Conservation (phyloP, 768 basidiomycete species). For the Phlebiopsis flavidoalba region DNA sequence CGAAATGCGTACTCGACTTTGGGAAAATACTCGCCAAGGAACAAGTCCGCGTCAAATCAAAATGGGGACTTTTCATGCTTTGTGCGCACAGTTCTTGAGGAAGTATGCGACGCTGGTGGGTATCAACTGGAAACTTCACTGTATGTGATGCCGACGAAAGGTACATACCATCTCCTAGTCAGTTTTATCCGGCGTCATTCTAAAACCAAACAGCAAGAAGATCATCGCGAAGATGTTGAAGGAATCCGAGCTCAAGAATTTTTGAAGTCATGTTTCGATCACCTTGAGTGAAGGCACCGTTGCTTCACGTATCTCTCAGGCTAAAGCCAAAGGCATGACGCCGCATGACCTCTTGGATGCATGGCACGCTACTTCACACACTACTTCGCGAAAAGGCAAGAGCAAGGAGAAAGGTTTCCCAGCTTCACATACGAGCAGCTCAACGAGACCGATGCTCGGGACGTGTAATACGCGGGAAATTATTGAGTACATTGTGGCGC, state of each 20-base stretch:
- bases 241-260: constrained; percentile 20
- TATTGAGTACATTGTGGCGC: not conserved
- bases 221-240: constrained; percentile 37
- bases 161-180: constrained; percentile 32
- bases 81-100: constrained; percentile 69
- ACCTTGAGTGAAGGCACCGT: constrained; percentile 50
- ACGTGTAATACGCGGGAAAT: not conserved
- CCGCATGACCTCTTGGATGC: constrained; percentile 40
- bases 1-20: constrained; percentile 77
- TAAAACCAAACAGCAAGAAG: constrained; percentile 52
- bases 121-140: constrained; percentile 68
- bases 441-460: not conserved
- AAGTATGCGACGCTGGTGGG: constrained; percentile 54
- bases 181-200: not conserved
- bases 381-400: not conserved
- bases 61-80: constrained; percentile 76
- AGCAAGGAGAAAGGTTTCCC: not conserved
- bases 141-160: constrained; percentile 80
- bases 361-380: not conserved
- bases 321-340: constrained; percentile 54
- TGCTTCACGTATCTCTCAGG: constrained; percentile 65
- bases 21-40: constrained; percentile 60
- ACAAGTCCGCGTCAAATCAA: constrained; percentile 46
- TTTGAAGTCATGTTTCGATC: constrained; percentile 49
- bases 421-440: not conserved